Percentiles rank a stretch among this genome's conserved stretches.
Evolutionary conservation across 75 land plant genomes (phyloP).

Genomic region (Sequoia sempervirens): DNA sequence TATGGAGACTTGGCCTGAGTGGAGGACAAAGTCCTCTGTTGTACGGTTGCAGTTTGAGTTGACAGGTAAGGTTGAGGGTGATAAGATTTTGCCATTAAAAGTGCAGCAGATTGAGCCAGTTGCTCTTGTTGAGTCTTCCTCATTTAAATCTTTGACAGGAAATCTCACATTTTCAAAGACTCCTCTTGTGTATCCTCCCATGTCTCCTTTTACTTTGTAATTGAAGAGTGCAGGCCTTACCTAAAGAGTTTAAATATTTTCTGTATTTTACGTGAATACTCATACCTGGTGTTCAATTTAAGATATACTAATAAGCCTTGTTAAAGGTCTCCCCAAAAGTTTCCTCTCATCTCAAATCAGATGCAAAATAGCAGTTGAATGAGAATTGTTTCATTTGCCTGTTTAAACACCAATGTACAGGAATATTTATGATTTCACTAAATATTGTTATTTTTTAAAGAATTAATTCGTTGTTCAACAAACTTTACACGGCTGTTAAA

Average conservation of each 20-base stretch:
- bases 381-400: background rate
- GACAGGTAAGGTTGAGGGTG: constrained; percentile 75
- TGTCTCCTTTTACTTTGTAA: constrained; percentile 55
- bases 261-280: background rate
- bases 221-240: background rate
- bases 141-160: constrained; percentile 25
- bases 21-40: constrained; percentile 81
- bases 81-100: constrained; percentile 58
- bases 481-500: too few species aligned
- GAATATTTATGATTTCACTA: too few species aligned
- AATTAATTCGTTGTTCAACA: too few species aligned
- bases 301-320: background rate
- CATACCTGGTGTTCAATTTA: background rate
- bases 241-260: background rate
- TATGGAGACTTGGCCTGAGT: constrained; percentile 50
- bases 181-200: constrained; percentile 38
- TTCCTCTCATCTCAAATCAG: background rate
- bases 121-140: constrained; percentile 30
- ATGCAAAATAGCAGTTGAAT: background rate
- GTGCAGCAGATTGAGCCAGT: constrained; percentile 52
- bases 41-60: constrained; percentile 79
- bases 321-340: background rate
- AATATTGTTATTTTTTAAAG: too few species aligned
- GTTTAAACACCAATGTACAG: too few species aligned
- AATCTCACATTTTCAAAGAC: constrained; percentile 44